Evolutionary conservation across 805 yeast species (phyloP).

Genomic region (Candida morakotiae): DNA sequence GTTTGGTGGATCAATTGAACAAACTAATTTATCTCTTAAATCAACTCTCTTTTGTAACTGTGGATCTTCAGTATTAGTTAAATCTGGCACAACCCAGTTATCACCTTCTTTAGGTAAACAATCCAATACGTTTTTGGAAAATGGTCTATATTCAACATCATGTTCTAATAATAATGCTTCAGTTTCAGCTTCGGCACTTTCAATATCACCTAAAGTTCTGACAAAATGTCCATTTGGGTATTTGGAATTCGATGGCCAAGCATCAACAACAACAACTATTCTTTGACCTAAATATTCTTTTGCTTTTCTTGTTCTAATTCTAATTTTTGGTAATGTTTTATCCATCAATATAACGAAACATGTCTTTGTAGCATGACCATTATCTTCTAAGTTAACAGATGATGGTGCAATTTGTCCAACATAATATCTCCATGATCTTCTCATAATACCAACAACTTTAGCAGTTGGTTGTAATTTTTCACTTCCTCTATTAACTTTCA

Average conservation of each 20-base stretch:
- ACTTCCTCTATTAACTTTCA: conserved; percentile 46
- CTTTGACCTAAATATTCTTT: conserved; percentile 80
- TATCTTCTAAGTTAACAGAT: conserved; percentile 53
- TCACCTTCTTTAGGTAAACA: conserved; percentile 94
- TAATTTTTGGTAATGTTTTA: conserved; percentile 76
- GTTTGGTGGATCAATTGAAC: conserved; percentile 96
- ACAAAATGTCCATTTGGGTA: conserved; percentile 95
- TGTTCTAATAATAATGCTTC: conserved; percentile 92
- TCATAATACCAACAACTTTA: conserved; percentile 77
- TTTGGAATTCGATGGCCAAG: conserved; percentile 83
- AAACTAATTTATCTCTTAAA: conserved; percentile 81
- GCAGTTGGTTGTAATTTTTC: conserved; percentile 84
- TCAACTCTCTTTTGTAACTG: conserved; percentile 67
- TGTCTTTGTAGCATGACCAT: conserved; percentile 64
- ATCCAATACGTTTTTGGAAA: conserved; percentile 83
- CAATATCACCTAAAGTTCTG: conserved; percentile 83
- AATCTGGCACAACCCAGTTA: conserved; percentile 83
- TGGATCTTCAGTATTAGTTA: conserved; percentile 48
- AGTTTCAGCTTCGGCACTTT: conserved; percentile 91
- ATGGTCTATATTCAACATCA: conserved; percentile 95
- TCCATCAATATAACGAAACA: conserved; percentile 90
- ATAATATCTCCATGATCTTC: conserved; percentile 93
- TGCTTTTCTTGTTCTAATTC: conserved; percentile 86
- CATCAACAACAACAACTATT: conserved; percentile 86
- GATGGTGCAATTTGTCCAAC: conserved; percentile 89